phyloP scores from a whole-genome alignment of 805 yeast genomes.

The Saccharomycopsis fodiens region DNA sequence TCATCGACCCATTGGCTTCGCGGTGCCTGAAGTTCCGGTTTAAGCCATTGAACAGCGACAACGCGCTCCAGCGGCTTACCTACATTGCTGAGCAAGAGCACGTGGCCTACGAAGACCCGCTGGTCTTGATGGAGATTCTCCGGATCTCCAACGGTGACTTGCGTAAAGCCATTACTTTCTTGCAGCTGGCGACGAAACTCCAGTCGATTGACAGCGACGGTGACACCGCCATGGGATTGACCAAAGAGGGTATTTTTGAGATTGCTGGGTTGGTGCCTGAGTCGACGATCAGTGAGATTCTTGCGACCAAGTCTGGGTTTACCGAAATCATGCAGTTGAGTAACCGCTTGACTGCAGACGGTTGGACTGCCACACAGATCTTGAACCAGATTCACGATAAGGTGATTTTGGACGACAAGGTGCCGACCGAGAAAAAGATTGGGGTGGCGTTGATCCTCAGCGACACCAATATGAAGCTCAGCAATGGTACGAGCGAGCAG shows the following conservation, averaged over 20 bases:
- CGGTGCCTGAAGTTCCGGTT: slow-evolving; percentile 95
- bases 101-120: slow-evolving; percentile 35
- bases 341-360: slow-evolving; percentile 49
- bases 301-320: slow-evolving; percentile 31
- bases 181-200: slow-evolving; percentile 75
- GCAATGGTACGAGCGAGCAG: slow-evolving; percentile 86
- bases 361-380: slow-evolving; percentile 75
- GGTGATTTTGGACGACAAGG: slow-evolving; percentile 47
- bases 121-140: slow-evolving; percentile 55
- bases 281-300: slow-evolving; percentile 34
- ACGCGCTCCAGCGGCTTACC: slow-evolving; percentile 62
- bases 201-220: slow-evolving; percentile 29
- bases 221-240: slow-evolving; percentile 27
- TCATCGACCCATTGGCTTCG: slow-evolving; percentile 93
- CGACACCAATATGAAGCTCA: slow-evolving; percentile 64
- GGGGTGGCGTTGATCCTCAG: slow-evolving; percentile 57
- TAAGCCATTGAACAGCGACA: slow-evolving; percentile 60
- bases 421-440: slow-evolving; percentile 51
- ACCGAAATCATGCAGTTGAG: slow-evolving; percentile 34
- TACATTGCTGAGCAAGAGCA: slow-evolving; percentile 51
- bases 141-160: slow-evolving; percentile 82
- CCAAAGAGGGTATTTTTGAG: slow-evolving; percentile 40
- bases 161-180: slow-evolving; percentile 82
- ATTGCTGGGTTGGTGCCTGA: slow-evolving; percentile 70
- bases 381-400: slow-evolving; percentile 64